phyloP scores from a whole-genome alignment of 2,329 filamentous ascomycete species.

The Calonectria leucothoes region DNA sequence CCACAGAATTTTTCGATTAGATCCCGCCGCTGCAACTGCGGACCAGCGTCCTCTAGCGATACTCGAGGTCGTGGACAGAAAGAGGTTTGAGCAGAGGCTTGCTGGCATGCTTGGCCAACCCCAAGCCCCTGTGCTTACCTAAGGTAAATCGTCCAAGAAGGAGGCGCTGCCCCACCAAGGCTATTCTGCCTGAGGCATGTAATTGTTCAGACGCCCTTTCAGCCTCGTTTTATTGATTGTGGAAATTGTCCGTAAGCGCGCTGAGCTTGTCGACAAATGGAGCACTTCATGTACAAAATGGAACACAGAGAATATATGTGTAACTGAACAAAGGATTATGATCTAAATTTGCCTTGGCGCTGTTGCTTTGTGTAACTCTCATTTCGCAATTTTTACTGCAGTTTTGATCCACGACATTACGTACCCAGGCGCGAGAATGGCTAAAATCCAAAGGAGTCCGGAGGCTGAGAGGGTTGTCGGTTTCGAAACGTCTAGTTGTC shows the following conservation, averaged over 20 bases:
- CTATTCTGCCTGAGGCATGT: constrained; percentile 37
- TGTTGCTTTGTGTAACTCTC: background rate
- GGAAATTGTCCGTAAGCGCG: background rate
- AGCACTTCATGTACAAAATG: background rate
- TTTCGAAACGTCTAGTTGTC: background rate
- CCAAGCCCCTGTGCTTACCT: constrained; percentile 44
- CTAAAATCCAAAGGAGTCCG: background rate
- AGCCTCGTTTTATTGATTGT: background rate
- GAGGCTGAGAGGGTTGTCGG: background rate
- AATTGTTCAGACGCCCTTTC: background rate
- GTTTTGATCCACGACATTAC: background rate
- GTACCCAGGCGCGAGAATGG: background rate
- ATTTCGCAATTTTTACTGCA: background rate
- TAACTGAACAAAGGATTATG: background rate
- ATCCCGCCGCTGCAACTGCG: constrained; percentile 44
- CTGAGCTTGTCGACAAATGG: background rate
- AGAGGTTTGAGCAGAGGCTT: constrained; percentile 35
- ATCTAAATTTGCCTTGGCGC: background rate
- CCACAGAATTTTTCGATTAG: constrained; percentile 42
- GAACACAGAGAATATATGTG: background rate
- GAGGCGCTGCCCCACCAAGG: constrained; percentile 24
- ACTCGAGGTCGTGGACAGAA: constrained; percentile 33
- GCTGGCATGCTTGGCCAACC: constrained; percentile 31
- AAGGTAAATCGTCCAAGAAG: constrained; percentile 25
- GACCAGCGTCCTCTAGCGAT: constrained; percentile 44